Conservation (phyloP, 768 basidiomycete genomes). For the Termitomyces sp. region DNA sequence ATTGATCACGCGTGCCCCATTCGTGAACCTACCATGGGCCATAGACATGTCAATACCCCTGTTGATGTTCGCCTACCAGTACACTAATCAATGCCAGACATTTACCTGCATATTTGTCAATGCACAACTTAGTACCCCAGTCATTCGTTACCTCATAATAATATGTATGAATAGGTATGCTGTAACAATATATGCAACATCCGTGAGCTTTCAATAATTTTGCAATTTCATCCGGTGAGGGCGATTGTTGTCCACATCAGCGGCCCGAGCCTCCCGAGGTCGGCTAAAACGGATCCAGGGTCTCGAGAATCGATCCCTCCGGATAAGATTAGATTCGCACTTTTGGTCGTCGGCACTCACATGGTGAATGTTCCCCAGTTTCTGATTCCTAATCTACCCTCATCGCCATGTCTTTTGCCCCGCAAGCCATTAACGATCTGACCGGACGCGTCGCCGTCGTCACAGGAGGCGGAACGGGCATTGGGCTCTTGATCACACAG, state of each 20-base stretch:
- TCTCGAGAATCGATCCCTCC: neutral
- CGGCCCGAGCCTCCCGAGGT: conserved; percentile 4
- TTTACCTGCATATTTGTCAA: neutral
- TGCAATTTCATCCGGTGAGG: too few relatives aligned
- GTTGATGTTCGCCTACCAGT: neutral
- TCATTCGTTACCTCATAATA: neutral
- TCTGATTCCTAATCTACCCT: conserved; percentile 5
- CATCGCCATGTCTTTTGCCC: conserved; percentile 26
- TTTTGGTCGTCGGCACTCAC: neutral
- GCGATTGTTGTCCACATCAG: too few relatives aligned
- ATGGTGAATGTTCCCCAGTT: conserved; percentile 10
- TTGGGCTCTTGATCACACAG: conserved; percentile 61
- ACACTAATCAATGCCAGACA: neutral
- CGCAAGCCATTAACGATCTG: conserved; percentile 44
- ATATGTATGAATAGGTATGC: neutral
- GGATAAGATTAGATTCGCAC: neutral
- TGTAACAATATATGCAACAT: neutral
- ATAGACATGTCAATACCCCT: neutral
- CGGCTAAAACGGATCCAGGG: neutral
- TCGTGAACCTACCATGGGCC: neutral
- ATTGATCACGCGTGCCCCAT: neutral
- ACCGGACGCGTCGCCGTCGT: conserved; percentile 54
- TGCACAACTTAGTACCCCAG: neutral
- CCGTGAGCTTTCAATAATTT: too few relatives aligned
- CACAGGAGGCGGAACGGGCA: conserved; percentile 52